Evolutionary conservation across 495 filamentous ascomycete genomes (phyloP).

Genomic region (Penicillium chermesinum): DNA sequence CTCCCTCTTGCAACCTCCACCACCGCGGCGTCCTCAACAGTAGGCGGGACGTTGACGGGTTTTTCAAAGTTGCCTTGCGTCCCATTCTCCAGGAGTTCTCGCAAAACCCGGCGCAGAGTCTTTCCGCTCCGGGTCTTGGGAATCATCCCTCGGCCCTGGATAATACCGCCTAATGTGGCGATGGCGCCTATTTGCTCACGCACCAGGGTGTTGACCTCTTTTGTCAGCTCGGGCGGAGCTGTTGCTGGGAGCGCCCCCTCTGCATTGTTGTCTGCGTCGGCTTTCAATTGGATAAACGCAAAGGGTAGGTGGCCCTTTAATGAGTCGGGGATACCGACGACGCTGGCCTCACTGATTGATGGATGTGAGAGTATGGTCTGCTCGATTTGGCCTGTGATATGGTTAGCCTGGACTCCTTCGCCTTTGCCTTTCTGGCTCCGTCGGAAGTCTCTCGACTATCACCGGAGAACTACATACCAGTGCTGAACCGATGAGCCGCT

Average conservation of each 20-base stretch:
- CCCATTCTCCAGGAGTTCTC: constrained; percentile 69
- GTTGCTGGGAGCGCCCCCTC: constrained; percentile 31
- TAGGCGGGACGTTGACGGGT: constrained; percentile 51
- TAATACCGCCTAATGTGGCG: constrained; percentile 75
- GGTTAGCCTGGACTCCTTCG: background rate
- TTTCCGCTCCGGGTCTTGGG: constrained; percentile 88
- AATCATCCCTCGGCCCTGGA: constrained; percentile 82
- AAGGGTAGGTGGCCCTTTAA: constrained; percentile 90
- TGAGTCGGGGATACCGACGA: constrained; percentile 76
- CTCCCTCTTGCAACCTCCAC: constrained; percentile 51
- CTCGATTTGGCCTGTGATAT: constrained; percentile 65
- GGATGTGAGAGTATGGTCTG: constrained; percentile 83
- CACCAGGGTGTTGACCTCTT: constrained; percentile 57
- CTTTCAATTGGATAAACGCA: constrained; percentile 66
- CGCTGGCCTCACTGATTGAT: constrained; percentile 70
- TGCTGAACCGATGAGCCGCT: constrained; percentile 86
- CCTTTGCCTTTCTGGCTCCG: no score
- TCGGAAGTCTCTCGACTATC: background rate
- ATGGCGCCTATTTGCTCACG: constrained; percentile 85
- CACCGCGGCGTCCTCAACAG: constrained; percentile 55
- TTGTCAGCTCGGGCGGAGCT: constrained; percentile 50
- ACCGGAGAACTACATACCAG: constrained; percentile 49
- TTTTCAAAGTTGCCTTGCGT: constrained; percentile 47
- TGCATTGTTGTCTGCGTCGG: constrained; percentile 34
- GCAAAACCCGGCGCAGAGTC: constrained; percentile 73